Evolutionary conservation across 1,284 basidiomycete species (phyloP), one percentile per base, ranked within the genome.

Genomic region (Puccinia triticina): DNA sequence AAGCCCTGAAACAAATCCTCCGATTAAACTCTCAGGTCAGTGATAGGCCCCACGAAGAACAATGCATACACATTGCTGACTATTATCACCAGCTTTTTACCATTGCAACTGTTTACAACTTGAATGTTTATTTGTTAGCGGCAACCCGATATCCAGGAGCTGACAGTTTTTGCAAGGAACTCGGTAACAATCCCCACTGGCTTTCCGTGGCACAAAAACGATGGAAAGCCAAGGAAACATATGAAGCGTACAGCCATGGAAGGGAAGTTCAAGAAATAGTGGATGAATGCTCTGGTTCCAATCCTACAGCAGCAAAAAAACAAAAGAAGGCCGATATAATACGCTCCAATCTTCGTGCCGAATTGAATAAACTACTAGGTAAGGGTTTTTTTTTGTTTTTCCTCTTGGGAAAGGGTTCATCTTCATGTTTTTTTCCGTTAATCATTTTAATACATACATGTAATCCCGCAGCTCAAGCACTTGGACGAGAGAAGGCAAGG

Each of bases 211-310:
- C 66, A 43, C 3, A 69, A 21, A 69, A 43, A 11, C 2, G 21
- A 43, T 69, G 66, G 66, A 12, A 5, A n/a, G 34, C 66, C 8
- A 69, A 69, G 26, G 37, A 69, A 26, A 69, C 37, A 43, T 69
- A 46, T n/a, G 66, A 69, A n/a, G 40, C 46, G 14, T 69, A 69
- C 66, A 43, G 37, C 40, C 37, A 69, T 48, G 66, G 66, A 46
- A 46, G 66, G 29, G 66, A 37, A 11, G 46, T 69, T 43, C 66
- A 69, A 69, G 66, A 69, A 21, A 18, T 69, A 23, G 14, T 69
- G 14, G n/a, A 69, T 21, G 21, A n/a, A 46, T 43, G 34, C 66
- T 43, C 23, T 10, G 32, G 12, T n/a, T 8, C 16, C 3, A n/a
- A 11, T 26, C 21, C 3, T 10, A 37, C 66, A 43, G 23, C 66